phyloP scores from a whole-genome alignment of 2,329 filamentous ascomycete species.

The Epichloe brachyelytri region DNA sequence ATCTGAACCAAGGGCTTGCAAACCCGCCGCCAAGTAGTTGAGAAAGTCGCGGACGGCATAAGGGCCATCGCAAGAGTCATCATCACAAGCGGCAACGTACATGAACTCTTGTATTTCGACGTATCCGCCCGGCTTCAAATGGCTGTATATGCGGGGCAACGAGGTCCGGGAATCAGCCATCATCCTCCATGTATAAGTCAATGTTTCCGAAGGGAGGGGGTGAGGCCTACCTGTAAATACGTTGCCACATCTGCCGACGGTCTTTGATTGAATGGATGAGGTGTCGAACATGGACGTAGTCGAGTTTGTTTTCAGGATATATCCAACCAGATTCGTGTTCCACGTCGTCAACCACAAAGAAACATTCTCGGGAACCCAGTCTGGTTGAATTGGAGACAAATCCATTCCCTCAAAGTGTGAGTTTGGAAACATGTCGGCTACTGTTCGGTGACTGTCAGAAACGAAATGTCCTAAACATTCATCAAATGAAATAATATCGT shows the following conservation, averaged over 20 bases:
- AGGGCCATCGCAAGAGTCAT: conserved; percentile 27
- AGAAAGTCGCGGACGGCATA: conserved; percentile 36
- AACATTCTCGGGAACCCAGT: conserved; percentile 37
- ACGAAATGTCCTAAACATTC: background rate
- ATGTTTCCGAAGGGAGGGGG: background rate
- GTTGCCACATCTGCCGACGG: conserved; percentile 25
- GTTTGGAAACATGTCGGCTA: conserved; percentile 33
- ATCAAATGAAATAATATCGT: background rate
- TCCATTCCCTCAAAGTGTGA: conserved; percentile 34
- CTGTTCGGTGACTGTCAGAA: conserved; percentile 14
- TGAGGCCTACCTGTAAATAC: conserved; percentile 27
- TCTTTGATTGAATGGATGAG: conserved; percentile 32
- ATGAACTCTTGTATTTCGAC: conserved; percentile 37
- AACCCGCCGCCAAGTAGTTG: conserved; percentile 25
- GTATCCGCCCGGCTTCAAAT: conserved; percentile 38
- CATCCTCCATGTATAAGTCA: background rate
- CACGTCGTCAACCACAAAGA: conserved; percentile 37
- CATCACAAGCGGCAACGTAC: conserved; percentile 29
- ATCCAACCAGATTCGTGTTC: conserved; percentile 38
- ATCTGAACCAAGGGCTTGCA: conserved; percentile 29
- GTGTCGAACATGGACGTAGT: conserved; percentile 37
- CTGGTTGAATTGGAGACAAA: conserved; percentile 38
- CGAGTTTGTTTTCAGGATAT: conserved; percentile 30
- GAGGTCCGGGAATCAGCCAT: background rate
- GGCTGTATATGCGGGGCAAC: conserved; percentile 16